phyloP scores from a whole-genome alignment of 805 yeast species.

The Nakazawaea holstii region DNA sequence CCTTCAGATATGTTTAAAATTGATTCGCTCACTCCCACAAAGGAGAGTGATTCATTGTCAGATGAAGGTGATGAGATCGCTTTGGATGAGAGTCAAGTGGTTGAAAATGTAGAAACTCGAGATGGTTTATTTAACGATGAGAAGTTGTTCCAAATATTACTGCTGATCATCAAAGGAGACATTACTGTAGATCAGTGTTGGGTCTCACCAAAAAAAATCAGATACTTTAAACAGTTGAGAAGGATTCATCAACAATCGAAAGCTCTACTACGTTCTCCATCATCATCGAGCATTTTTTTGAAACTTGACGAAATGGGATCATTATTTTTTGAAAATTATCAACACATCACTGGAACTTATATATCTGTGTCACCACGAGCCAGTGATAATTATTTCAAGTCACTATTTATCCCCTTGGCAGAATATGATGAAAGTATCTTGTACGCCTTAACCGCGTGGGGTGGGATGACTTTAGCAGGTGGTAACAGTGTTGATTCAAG shows the following conservation, averaged over 20 bases:
- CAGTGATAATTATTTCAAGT: slow-evolving; percentile 41
- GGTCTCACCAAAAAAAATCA: slow-evolving; percentile 1
- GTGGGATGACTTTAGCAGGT: slow-evolving; percentile 36
- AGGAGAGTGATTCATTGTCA: background rate
- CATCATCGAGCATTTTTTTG: background rate
- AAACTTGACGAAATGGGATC: slow-evolving; percentile 5
- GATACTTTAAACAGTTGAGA: slow-evolving; percentile 1
- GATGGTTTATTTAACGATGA: slow-evolving; percentile 18
- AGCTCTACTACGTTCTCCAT: background rate
- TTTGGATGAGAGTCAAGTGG: slow-evolving; percentile 30
- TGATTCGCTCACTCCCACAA: too few relatives aligned
- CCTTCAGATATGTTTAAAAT: background rate
- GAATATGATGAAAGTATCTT: slow-evolving; percentile 36
- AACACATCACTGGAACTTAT: background rate
- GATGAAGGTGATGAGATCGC: slow-evolving; percentile 13
- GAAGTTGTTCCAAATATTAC: slow-evolving; percentile 8
- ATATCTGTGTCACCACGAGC: slow-evolving; percentile 5
- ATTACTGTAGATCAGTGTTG: background rate
- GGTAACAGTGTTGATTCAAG: slow-evolving; percentile 20
- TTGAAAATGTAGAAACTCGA: slow-evolving; percentile 20
- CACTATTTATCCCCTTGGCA: slow-evolving; percentile 50
- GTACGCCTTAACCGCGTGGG: slow-evolving; percentile 56
- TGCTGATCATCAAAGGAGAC: slow-evolving; percentile 1
- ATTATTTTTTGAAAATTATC: slow-evolving; percentile 4
- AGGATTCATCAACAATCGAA: background rate